Evolutionary conservation across 2,329 filamentous ascomycete genomes (phyloP), one percentile per base, ranked within the genome.

Genomic region (Acrocalymma vagum): DNA sequence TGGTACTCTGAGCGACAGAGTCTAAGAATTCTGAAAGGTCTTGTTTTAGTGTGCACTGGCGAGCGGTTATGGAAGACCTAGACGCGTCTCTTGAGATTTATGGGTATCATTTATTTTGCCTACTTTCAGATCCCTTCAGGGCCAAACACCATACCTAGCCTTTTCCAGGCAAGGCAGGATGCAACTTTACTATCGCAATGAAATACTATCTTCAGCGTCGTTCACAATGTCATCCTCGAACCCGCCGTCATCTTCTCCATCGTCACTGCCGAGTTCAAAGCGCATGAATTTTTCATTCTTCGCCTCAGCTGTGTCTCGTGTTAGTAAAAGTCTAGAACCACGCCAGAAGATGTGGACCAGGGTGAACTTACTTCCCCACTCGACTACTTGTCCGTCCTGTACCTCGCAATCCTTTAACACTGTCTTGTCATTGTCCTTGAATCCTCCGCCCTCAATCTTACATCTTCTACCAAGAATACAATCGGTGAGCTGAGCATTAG

Each of bases 401-500:
- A 97, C 86, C 71, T 97, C 91, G 59, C 92, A 96, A 46, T 96
- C 89, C 37, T 86, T 91, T 54, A 97, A 72, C n/a, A 84, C 64
- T 3, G 74, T 78, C 61, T 62, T 67, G 15, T 71, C 66, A 23
- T 65, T 54, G 36, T 72, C 55, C 28, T 69, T 73, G 1, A 64
- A 81, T 5, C 80, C 86, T 7, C 86, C 87, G 30, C 90, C 88
- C n/a, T 93, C 92, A 54, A 99, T 83, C 58, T 87, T 85, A 53
- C 86, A 88, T 48, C 90, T 76, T 61, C 86, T 83, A 4, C 94
- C 94, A 26, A 97, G 73, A 21, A 97, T 88, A 62, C 92, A 96
- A 15, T 89, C 88, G 1, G 88, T 94, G 35, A 97, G 76, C 67
- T 90, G 90, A 62, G 87, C 92, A 28, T 87, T 86, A 58, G 90